Base-by-base conservation (phyloP, 805 yeast species). In the Pichia californica region DNA sequence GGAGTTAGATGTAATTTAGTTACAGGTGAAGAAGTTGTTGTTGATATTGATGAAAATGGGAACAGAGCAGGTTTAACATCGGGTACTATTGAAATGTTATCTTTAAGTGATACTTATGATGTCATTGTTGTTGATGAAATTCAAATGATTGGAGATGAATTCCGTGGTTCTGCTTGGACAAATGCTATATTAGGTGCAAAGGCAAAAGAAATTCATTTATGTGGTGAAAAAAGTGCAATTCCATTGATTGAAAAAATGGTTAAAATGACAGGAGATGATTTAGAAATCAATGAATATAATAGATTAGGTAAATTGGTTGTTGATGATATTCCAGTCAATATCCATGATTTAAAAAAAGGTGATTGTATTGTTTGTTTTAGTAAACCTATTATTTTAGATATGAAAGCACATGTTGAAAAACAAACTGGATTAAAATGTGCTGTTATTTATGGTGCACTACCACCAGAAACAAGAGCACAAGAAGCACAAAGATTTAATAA, bases 121-220 rank as follows among this genome's bases (percentile, higher is more conserved):
- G 83, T 88, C 19, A 89, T 93, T 41, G 89, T 93, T 18, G 74
- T 93, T 23, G 99, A 93, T 67, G 99, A 93, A 60, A 91, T 93
- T 51, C 99, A 93, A 61, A 88, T 93, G 98, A 79, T 93, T 52
- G 79, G 77, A 2, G 96, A 89, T 56, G 67, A 68, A 7, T 66
- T 66, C 15, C 66, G 99, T 50, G 99, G 99, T 0, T 79, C 85
- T 67, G 95, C 96, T 0, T 93, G 99, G 98, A 83, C 97, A 0
- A 79, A 79, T 52, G 97, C 95, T 0, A 66, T 93, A 1, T 66
- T 93, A 28, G 98, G 98, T 4, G 93, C 81, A 0, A 75, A 76
- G 46, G 94, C 97, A 4, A 78, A 78, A 43, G 95, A 88, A 50
- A 68, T 93, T 2, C 98, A 93, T 66, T 57, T 91, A 7, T 93